These are phyloP conservation scores for Tulasnella sp. DNA, from an alignment of 768 basidiomycete genomes.

Conservation along the genomic window DNA sequence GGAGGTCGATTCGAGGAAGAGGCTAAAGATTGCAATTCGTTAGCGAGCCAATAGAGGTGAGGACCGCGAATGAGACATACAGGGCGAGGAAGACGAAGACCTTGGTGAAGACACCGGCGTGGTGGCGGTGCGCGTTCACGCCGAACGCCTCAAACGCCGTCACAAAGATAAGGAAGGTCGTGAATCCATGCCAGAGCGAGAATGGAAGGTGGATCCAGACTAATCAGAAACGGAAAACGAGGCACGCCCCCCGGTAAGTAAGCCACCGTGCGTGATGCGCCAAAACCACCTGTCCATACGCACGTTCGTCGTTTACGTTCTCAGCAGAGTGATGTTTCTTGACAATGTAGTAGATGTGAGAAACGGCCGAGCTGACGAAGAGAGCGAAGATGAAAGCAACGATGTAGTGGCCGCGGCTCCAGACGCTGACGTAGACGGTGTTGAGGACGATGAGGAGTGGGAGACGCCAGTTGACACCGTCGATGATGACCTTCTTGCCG, in stretches of 20 bases:
- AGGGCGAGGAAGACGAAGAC: conserved; percentile 91
- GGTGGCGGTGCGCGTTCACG: conserved; percentile 58
- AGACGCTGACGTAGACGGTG: conserved; percentile 82
- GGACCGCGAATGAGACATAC: conserved; percentile 43
- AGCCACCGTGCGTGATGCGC: conserved; percentile 73
- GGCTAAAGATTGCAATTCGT: conserved; percentile 40
- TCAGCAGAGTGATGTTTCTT: conserved; percentile 77
- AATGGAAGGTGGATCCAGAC: conserved; percentile 93
- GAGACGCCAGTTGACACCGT: conserved; percentile 89
- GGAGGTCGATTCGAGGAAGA: conserved; percentile 89
- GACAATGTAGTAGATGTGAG: conserved; percentile 92
- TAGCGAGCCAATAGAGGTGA: not conserved
- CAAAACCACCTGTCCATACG: conserved; percentile 24
- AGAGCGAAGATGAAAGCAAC: conserved; percentile 82
- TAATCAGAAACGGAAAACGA: conserved; percentile 64
- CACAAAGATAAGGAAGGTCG: conserved; percentile 74
- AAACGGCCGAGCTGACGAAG: conserved; percentile 72
- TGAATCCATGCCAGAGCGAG: conserved; percentile 93
- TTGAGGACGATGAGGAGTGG: conserved; percentile 83
- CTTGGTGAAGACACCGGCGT: conserved; percentile 84
- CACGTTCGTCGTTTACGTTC: conserved; percentile 60
- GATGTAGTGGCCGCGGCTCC: conserved; percentile 72
- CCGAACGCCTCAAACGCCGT: conserved; percentile 89
- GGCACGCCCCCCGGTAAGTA: conserved; percentile 91
- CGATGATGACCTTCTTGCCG: conserved; percentile 76